A percentile compares a stretch with the other conserved stretches of the same genome.
phyloP scores from a whole-genome alignment of 306 rosid genomes.

The Vachellia collinsii region DNA sequence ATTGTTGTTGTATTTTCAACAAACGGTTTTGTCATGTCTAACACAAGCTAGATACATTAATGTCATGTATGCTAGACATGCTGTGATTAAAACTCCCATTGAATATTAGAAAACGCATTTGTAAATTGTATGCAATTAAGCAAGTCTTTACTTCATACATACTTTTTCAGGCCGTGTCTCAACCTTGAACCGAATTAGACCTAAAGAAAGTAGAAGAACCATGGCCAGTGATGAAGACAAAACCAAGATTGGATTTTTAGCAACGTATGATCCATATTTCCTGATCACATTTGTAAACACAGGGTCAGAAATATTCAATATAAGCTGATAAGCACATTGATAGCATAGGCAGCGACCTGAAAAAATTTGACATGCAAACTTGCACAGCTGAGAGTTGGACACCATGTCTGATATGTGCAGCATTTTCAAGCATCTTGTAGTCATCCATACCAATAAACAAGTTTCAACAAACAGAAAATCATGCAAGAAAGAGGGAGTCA shows the following conservation, averaged over 20 bases:
- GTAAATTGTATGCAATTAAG: constrained; percentile 17
- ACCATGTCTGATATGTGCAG: constrained; percentile 51
- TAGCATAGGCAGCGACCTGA: constrained; percentile 58
- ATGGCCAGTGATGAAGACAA: constrained; percentile 72
- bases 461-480: constrained; percentile 23
- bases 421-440: constrained; percentile 75
- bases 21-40: neutral
- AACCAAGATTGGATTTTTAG: constrained; percentile 74
- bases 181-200: constrained; percentile 87
- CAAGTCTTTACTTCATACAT: constrained; percentile 28
- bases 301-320: constrained; percentile 44
- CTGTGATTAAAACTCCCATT: constrained; percentile 12
- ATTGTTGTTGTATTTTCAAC: neutral
- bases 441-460: constrained; percentile 36
- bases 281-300: constrained; percentile 50
- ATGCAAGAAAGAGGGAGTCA: constrained; percentile 25
- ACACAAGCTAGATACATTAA: neutral
- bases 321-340: constrained; percentile 31
- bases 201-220: constrained; percentile 84
- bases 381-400: constrained; percentile 87
- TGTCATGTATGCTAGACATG: neutral
- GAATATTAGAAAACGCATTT: constrained; percentile 1
- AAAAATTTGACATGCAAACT: constrained; percentile 83
- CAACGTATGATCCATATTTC: constrained; percentile 89
- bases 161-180: constrained; percentile 98